Evolutionary conservation across 2,329 filamentous ascomycete genomes (phyloP), one percentile per base, ranked within the genome.

Genomic region (Colletotrichum noveboracense): DNA sequence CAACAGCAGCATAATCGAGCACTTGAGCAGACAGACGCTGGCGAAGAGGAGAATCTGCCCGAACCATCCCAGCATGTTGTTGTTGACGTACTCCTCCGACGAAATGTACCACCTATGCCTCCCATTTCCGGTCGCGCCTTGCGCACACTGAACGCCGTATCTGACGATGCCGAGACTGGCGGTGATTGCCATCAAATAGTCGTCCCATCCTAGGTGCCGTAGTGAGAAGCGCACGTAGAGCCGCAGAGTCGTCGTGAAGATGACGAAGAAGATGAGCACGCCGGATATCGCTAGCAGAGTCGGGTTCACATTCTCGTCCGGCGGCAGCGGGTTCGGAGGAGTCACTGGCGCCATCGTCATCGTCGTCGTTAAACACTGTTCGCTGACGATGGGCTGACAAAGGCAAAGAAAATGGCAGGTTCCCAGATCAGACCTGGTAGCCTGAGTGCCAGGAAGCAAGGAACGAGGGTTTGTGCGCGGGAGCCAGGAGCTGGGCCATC

Each of bases 31-130:
- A 52, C 83, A 85, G 38, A 87, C 82, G 55, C 81, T 82, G 13
- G 80, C 78, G 73, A 87, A 88, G 4, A 87, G 81, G 24, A 86
- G 79, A 16, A 87, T 79, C 78, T 87, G 85, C 5, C 83, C 84
- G 60, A 83, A 79, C 85, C 85, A 87, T 2, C 83, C 83, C 5
- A 84, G 80, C 78, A 84, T 83, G 75, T 84, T 85, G 73, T 85
- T 83, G 52, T 77, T 80, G 68, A 81, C 68, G 67, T 85, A 85
- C 21, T 85, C 69, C 6, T 80, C 77, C 1, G 78, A 32, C 8
- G 79, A 70, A 14, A 87, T 79, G 52, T 81, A 86, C 78, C 80
- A 81, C 56, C 83, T 80, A 70, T 87, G 86, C 26, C 83, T 78
- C 1, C 85, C 85, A 70, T 87, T 86, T 7, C 85, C 85, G 36